These are phyloP conservation scores for Erythrophleum ivorense DNA, from an alignment of 331 rosid genomes.

Conservation along the genomic window DNA sequence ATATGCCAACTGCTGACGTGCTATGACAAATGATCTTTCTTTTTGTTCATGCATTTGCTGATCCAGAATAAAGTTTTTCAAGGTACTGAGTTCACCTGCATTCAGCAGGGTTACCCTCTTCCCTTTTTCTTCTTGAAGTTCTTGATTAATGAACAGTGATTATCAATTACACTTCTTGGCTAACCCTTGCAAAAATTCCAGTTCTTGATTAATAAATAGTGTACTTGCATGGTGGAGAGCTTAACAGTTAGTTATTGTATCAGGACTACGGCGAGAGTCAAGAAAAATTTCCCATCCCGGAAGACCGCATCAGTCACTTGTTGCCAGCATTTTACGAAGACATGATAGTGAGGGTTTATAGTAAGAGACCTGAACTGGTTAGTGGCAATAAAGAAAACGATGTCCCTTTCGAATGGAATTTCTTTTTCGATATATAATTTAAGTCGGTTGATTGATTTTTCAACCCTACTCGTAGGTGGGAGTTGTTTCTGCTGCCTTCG, in stretches of 20 bases:
- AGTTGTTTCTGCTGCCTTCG: constrained; percentile 66
- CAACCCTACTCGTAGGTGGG: constrained; percentile 52
- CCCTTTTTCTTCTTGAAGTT: neutral
- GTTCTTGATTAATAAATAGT: too few species aligned
- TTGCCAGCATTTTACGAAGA: constrained; percentile 64
- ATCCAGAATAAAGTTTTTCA: constrained; percentile 66
- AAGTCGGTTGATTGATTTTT: constrained; percentile 28
- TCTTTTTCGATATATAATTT: constrained; percentile 15
- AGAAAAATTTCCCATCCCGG: constrained; percentile 47
- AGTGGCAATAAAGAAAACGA: constrained; percentile 25
- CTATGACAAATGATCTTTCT: constrained; percentile 37
- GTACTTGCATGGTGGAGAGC: constrained; percentile 20
- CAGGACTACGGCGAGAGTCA: constrained; percentile 63
- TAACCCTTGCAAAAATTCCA: neutral
- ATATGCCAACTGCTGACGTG: constrained; percentile 14
- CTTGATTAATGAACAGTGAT: constrained; percentile 6
- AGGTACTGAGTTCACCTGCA: constrained; percentile 49
- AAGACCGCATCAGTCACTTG: constrained; percentile 67
- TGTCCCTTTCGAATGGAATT: neutral
- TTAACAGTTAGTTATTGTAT: constrained; percentile 31
- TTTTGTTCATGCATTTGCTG: constrained; percentile 50
- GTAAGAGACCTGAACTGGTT: constrained; percentile 69
- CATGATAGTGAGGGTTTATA: constrained; percentile 67
- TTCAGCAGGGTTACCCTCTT: neutral
- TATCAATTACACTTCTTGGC: constrained; percentile 18